phyloP scores from a whole-genome alignment of 1,284 basidiomycete species.

The Apiotrichum mycotoxinovorans region DNA sequence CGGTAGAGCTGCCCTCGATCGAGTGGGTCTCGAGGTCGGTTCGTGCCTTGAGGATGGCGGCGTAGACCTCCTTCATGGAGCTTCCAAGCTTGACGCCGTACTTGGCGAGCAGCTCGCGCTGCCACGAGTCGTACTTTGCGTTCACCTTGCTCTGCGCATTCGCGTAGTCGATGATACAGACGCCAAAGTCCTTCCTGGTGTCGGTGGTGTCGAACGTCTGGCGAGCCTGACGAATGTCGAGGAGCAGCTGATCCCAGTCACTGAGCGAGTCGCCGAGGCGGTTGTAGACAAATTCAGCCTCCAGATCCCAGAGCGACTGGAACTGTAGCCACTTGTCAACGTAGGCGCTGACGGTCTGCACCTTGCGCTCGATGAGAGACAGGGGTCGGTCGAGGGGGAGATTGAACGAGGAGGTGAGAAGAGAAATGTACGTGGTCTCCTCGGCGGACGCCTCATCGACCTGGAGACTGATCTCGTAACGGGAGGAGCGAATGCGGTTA shows the following conservation, averaged over 20 bases:
- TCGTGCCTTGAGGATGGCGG: constrained; percentile 83
- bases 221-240: constrained; percentile 92
- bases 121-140: constrained; percentile 97
- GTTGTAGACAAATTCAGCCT: constrained; percentile 90
- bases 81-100: constrained; percentile 90
- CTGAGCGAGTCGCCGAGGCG: constrained; percentile 87
- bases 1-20: constrained; percentile 68
- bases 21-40: constrained; percentile 90
- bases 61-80: constrained; percentile 95
- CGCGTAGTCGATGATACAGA: constrained; percentile 94
- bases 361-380: constrained; percentile 79
- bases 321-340: constrained; percentile 98
- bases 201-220: constrained; percentile 96
- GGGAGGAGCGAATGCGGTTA: constrained; percentile 82
- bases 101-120: constrained; percentile 84
- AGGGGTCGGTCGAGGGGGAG: constrained; percentile 78
- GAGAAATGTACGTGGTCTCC: constrained; percentile 75
- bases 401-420: constrained; percentile 71
- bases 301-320: constrained; percentile 97
- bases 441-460: constrained; percentile 62
- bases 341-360: constrained; percentile 70
- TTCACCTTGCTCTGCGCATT: constrained; percentile 96
- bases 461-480: constrained; percentile 91
- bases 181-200: constrained; percentile 84
- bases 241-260: constrained; percentile 90